Evolutionary conservation across 106 monocot species (phyloP).

Genomic region (Dioscorea zingiberensis): DNA sequence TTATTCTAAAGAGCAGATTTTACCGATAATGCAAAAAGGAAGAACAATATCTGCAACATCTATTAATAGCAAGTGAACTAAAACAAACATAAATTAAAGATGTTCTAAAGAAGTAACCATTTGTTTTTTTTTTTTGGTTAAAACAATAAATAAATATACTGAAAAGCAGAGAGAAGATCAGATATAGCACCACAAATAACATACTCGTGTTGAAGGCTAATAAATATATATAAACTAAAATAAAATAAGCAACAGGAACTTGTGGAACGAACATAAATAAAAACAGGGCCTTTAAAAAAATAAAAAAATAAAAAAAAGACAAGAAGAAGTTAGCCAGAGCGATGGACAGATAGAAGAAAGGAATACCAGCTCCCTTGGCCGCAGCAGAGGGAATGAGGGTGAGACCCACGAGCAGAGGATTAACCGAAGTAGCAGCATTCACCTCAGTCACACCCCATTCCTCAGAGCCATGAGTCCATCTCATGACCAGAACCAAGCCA

Average conservation of each 20-base stretch:
- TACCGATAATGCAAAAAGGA: too few species aligned
- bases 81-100: too few species aligned
- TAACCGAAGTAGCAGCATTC: not conserved
- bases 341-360: not conserved
- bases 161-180: too few species aligned
- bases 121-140: too few species aligned
- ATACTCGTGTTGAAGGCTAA: not conserved
- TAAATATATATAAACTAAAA: not conserved
- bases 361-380: constrained; percentile 64
- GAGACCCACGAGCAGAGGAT: constrained; percentile 43
- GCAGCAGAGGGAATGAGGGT: constrained; percentile 65
- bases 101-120: too few species aligned
- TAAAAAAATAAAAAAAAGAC: not conserved
- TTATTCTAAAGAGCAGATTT: too few species aligned
- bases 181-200: too few species aligned
- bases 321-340: not conserved
- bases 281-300: too few species aligned
- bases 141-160: too few species aligned
- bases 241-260: not conserved
- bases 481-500: constrained; percentile 12
- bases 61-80: too few species aligned
- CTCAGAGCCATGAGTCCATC: constrained; percentile 16
- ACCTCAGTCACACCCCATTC: constrained; percentile 5
- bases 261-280: too few species aligned
- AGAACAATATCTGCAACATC: too few species aligned